Evolutionary conservation across 2,329 filamentous ascomycete genomes (phyloP).

Genomic region (Diplodia intermedia): DNA sequence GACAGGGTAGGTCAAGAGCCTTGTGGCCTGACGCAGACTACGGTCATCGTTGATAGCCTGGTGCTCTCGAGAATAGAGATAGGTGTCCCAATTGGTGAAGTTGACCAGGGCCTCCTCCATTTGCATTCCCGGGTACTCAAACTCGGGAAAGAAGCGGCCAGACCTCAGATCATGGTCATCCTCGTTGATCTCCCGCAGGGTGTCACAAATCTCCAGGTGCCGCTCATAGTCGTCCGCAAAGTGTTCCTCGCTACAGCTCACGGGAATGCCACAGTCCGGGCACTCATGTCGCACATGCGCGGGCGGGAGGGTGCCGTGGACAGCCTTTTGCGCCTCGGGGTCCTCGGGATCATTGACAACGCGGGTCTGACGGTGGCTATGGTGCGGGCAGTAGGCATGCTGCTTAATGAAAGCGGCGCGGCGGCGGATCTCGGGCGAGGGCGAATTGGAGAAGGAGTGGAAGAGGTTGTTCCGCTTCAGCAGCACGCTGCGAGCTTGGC

Average conservation of each 20-base stretch:
- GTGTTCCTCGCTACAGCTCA: slow-evolving; percentile 93
- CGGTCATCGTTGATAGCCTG: slow-evolving; percentile 89
- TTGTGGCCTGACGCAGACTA: slow-evolving; percentile 89
- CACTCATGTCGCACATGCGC: slow-evolving; percentile 93
- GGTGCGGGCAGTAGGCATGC: slow-evolving; percentile 92
- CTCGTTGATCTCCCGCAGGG: slow-evolving; percentile 90
- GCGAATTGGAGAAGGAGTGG: slow-evolving; percentile 88
- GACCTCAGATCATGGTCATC: slow-evolving; percentile 95
- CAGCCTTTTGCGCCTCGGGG: slow-evolving; percentile 65
- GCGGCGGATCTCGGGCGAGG: slow-evolving; percentile 83
- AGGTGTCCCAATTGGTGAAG: slow-evolving; percentile 98
- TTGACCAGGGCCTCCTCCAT: slow-evolving; percentile 93
- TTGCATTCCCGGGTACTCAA: slow-evolving; percentile 86
- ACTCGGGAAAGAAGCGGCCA: slow-evolving; percentile 91
- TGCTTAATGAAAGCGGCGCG: slow-evolving; percentile 91
- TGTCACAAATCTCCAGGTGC: slow-evolving; percentile 91
- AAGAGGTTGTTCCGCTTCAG: slow-evolving; percentile 84
- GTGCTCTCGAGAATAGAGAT: slow-evolving; percentile 91
- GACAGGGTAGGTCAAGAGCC: slow-evolving; percentile 89
- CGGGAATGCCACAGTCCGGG: slow-evolving; percentile 91
- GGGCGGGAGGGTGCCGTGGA: slow-evolving; percentile 66
- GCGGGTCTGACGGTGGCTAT: slow-evolving; percentile 79
- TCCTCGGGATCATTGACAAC: slow-evolving; percentile 69
- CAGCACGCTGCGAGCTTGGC: slow-evolving; percentile 41
- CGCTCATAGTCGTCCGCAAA: slow-evolving; percentile 96